Evolutionary conservation across 805 yeast genomes (phyloP), one percentile per base, ranked within the genome.

Genomic region (Soucietia sequanensis): DNA sequence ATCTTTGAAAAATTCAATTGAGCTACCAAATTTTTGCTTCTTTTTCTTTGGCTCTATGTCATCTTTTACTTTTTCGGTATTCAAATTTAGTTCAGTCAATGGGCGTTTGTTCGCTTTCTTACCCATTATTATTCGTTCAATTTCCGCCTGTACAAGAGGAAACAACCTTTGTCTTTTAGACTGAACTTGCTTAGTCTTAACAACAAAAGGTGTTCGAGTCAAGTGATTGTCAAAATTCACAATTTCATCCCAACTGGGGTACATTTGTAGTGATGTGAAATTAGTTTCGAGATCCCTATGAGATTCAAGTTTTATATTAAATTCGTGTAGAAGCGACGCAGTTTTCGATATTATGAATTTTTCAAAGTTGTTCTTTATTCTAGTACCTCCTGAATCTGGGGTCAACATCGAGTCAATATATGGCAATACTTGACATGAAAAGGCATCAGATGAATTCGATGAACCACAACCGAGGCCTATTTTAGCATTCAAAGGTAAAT

Each of bases 301-400:
- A 12, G 52, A 44, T 30, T 67, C 72, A 23, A 79, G 47, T 15
- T 43, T 49, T 21, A 79, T 44, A 17, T 65, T 69, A 32, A 72
- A 62, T 3, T 54, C 62, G 25, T 61, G 57, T 5, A 72, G 44
- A 2, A 75, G 48, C 4, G 46, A 50, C 2, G 74, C 60, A 3
- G 76, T 52, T 27, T 54, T 56, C 18, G 60, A 66, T 2, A 71
- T 42, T 20, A 63, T 50, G 3, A 33, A 20, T 36, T 47, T 60
- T 33, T 67, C 74, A 37, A 38, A 45, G 1, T 48, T 56, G 23
- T 40, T 48, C 13, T 50, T 46, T 12, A 52, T 39, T 23, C 53
- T 59, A 20, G 45, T 34, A 30, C 48, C 51, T 1, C 54, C 44
- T 2, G 56, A 39, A 5, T 53, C 62, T 1, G 70, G 70, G 0